Base-by-base conservation (phyloP, 176 grass and related monocot species). In the Carex cristatella region DNA sequence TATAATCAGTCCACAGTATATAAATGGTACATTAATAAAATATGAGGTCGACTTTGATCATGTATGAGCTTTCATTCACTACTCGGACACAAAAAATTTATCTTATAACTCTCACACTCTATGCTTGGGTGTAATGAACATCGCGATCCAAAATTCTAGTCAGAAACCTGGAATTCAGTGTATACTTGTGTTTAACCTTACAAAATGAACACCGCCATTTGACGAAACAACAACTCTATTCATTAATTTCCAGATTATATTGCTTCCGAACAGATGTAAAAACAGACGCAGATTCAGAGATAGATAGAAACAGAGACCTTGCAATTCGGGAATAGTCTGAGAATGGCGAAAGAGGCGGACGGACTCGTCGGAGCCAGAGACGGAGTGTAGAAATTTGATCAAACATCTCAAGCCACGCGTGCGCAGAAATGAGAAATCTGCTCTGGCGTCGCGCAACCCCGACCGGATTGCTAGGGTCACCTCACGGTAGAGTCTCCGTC, bases 371-470 rank as follows among this genome's bases (percentile, higher is more conserved):
- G 88, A 88, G 81, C 87, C 69, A 27, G 89, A 84, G 28, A 91
- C 87, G 51, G 96, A 88, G 84, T 91, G 85, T 63, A 99, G 86
- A 83, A 94, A 99, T 7, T 88, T 91, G 33, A 99, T 91, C 73
- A 99, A 87, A 74, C 65, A 44, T 53, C 87, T 88, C 61, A 99
- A 83, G 8, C 91, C 96, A 7, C 91, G 85, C 75, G 90, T 87
- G 4, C 96, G 93, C 78, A 99, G 91, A 86, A 95, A 99, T 64
- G 96, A 99, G 88, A 95, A 99, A 86, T 99, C 96, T 5, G 91
- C 93, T 82, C 55, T 86, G 76, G 96, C 96, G 42, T 99, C 93
- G 71, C 96, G 93, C 79, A 95, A 85, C 40, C 96, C 96, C 18
- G 91, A 88, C 6, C 88, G 90, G 60, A 99, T 91, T 68, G 96